Conservation (phyloP, 805 yeast genomes). For the Ogataea saltuana region DNA sequence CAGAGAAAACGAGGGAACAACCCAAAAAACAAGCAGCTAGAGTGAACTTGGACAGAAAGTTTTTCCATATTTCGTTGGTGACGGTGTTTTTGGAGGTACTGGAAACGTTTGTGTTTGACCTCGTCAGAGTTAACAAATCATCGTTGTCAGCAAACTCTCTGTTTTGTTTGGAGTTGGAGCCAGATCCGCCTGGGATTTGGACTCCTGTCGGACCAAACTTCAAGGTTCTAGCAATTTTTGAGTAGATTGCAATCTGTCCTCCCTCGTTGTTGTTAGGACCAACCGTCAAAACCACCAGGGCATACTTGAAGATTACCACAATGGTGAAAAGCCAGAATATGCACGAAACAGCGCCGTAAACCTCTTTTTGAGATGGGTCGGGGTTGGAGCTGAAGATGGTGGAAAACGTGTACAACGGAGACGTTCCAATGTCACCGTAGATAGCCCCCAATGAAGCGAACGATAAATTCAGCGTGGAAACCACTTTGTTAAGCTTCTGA, state of each 20-base stretch:
- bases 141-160: constrained; percentile 26
- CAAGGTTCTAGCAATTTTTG: constrained; percentile 52
- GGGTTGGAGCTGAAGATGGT: constrained; percentile 33
- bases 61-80: constrained; percentile 13
- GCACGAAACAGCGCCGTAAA: constrained; percentile 52
- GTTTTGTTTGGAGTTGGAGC: too few species aligned
- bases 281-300: constrained; percentile 45
- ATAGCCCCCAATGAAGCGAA: constrained; percentile 54
- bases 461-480: constrained; percentile 9
- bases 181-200: constrained; percentile 39
- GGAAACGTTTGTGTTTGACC: constrained; percentile 41
- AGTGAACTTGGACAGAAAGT: constrained; percentile 36
- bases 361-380: constrained; percentile 40
- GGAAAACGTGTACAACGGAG: constrained; percentile 54
- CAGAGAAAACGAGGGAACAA: constrained; percentile 57
- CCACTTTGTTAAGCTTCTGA: constrained; percentile 9
- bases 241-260: constrained; percentile 64
- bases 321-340: constrained; percentile 57
- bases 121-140: constrained; percentile 35
- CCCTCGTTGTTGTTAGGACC: constrained; percentile 66
- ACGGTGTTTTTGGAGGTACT: constrained; percentile 26
- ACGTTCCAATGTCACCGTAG: constrained; percentile 64
- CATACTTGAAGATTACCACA: constrained; percentile 53
- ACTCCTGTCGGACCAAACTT: constrained; percentile 49
- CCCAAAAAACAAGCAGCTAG: constrained; percentile 50